Evolutionary conservation across 2,329 filamentous ascomycete species (phyloP).

Genomic region (Zasmidium angulare): DNA sequence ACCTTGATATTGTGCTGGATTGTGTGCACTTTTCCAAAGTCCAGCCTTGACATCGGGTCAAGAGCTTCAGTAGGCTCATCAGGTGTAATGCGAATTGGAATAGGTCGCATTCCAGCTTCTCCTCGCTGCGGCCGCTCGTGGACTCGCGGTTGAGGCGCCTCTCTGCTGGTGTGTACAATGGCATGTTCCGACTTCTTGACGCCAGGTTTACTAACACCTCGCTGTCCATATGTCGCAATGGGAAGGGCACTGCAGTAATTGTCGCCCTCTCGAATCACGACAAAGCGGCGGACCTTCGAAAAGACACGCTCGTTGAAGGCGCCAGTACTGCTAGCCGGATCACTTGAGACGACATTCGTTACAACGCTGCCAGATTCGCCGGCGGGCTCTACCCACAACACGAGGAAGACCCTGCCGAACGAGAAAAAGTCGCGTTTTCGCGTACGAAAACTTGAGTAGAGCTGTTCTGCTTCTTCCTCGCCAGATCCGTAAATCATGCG

Average conservation of each 20-base stretch:
- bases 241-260: conserved; percentile 24
- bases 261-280: conserved; percentile 22
- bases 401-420: conserved; percentile 21
- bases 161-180: conserved; percentile 25
- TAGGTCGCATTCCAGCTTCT: conserved; percentile 13
- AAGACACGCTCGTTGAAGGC: conserved; percentile 17
- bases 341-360: background rate
- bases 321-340: background rate
- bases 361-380: conserved; percentile 12
- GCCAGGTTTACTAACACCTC: conserved; percentile 20
- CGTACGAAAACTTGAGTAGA: conserved; percentile 3
- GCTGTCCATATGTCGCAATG: conserved; percentile 25
- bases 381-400: conserved; percentile 25
- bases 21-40: conserved; percentile 17
- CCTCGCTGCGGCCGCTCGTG: conserved; percentile 4
- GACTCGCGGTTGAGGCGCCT: conserved; percentile 4
- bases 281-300: conserved; percentile 29
- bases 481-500: conserved; percentile 3
- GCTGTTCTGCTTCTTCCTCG: background rate
- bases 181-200: conserved; percentile 27
- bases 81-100: conserved; percentile 20
- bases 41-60: conserved; percentile 6
- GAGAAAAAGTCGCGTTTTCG: conserved; percentile 15
- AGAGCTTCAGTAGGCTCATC: conserved; percentile 8
- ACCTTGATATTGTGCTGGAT: conserved; percentile 29